Conservation (phyloP, 2,329 filamentous ascomycete genomes). For the Botrytis porri region DNA sequence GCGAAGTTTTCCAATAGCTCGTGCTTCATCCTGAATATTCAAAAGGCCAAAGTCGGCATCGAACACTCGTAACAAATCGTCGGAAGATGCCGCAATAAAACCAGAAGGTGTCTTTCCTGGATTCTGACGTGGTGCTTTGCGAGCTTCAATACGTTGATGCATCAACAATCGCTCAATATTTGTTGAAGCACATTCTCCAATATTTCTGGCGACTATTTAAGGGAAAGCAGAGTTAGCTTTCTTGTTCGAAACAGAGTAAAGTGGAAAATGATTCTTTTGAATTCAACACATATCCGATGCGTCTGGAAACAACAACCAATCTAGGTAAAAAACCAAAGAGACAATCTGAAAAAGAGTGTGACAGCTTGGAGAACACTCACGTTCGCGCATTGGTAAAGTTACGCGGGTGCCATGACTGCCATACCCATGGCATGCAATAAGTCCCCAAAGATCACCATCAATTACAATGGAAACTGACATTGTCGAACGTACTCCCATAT, state of each 20-base stretch:
- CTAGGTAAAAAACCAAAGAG: too few species aligned
- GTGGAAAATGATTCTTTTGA: background rate
- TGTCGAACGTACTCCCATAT: constrained; percentile 87
- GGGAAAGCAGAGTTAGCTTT: background rate
- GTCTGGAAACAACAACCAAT: background rate
- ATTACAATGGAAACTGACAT: constrained; percentile 94
- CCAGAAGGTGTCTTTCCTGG: constrained; percentile 24
- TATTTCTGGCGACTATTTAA: constrained; percentile 61
- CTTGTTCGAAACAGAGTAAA: background rate
- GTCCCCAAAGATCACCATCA: constrained; percentile 80
- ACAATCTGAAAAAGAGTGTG: background rate
- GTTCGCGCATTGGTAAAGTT: constrained; percentile 53
- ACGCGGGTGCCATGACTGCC: constrained; percentile 58
- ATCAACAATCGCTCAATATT: constrained; percentile 26
- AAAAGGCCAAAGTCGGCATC: constrained; percentile 59
- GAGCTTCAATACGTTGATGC: constrained; percentile 21
- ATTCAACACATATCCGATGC: background rate
- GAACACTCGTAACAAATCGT: constrained; percentile 27
- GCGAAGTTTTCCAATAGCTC: constrained; percentile 73
- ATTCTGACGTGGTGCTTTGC: constrained; percentile 19
- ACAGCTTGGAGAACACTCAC: background rate
- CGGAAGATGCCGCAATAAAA: constrained; percentile 26
- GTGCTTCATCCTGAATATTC: constrained; percentile 84
- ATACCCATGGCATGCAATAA: constrained; percentile 84
- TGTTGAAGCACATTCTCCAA: constrained; percentile 51